Evolutionary conservation across 2,329 filamentous ascomycete species (phyloP), one percentile per base, ranked within the genome.

Genomic region (Onygenales sp.): DNA sequence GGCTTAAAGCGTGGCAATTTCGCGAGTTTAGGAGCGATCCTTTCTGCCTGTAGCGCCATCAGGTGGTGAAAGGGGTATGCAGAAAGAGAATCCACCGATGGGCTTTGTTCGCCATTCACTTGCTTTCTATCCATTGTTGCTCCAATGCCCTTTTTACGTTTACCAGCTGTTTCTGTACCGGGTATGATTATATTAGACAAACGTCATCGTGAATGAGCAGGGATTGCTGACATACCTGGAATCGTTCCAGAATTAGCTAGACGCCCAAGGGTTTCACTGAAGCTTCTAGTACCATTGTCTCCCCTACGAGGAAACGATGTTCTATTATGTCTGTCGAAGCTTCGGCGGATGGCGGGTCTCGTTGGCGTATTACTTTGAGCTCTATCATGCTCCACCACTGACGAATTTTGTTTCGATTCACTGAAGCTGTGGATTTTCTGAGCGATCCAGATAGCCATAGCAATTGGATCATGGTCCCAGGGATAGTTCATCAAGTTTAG

Each of bases 21-120:
- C 9, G 32, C 13, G 8, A 54, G 32, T 31, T 42, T 52, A 31
- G 53, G 37, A n/a, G 53, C 49, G 37, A 54, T 52, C 33, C 49
- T 42, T 42, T 33, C 17, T 36, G 46, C 52, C 33, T 49, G 34
- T 21, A 27, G 45, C 13, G 50, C 17, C 32, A 45, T 53, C 10
- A 43, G 40, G 34, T 40, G 17, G 17, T 51, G n/a, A 36, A 53
- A 53, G 13, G 39, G 21, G 17, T 42, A 33, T 14, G 39, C 21
- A 49, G 46, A 49, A 40, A 27, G 34, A n/a, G 46, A 49, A 31
- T 39, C 46, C 14, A n/a, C 6, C 11, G 46, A 39, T 27, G 13
- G 46, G 8, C 11, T 49, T 49, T 39, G 46, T 40, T 49, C 10
- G 21, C 10, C 46, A 7, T 31, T 3, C 27, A 27, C 6, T 3